Evolutionary conservation across 2,329 filamentous ascomycete species (phyloP), one percentile per base, ranked within the genome.

Genomic region (Aspergillus melleus): DNA sequence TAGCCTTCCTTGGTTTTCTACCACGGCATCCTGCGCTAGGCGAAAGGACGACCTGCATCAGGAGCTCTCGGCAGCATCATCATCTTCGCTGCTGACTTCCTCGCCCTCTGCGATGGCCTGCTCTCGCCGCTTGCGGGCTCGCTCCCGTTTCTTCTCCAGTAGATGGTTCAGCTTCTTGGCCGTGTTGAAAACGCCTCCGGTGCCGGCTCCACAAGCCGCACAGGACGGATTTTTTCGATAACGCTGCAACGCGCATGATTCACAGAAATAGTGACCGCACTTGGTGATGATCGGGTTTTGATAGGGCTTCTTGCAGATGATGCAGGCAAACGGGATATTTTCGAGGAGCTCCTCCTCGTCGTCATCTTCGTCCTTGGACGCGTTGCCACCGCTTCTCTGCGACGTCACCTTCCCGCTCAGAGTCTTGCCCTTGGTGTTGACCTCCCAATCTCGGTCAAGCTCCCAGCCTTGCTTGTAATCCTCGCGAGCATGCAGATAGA

Each of bases 231-330:
- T 91, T 72, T 91, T 95, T 63, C 90, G 84, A 73, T 97, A 98
- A 65, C 93, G 80, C 72, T 90, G 87, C 68, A 98, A 80, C 26
- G 95, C 95, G 75, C 95, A 99, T 1, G 84, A 82, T 75, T 97
- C 90, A 73, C 95, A 99, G 72, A 98, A 98, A 75, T 98, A 98
- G 75, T 99, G 95, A 0, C 92, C 90, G 67, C 95, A 99, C 65
- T 92, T 90, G 12, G 95, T 98, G 24, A 94, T 80, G 12, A 98
- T 85, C 0, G 95, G 94, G 59, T 86, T 83, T 68, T 87, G 89
- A 77, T 96, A 97, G 1, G 87, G 77, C 42, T 87, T 84, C 68
- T 88, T 87, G 81, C 93, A 97, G 62, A 96, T 91, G 64, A 96
- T 86, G 75, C 93, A 97, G 1, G 87, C 90, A 72, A 96, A 96